phyloP scores from a whole-genome alignment of 73 alveolate genomes.

The Paramecium pentaurelia region DNA sequence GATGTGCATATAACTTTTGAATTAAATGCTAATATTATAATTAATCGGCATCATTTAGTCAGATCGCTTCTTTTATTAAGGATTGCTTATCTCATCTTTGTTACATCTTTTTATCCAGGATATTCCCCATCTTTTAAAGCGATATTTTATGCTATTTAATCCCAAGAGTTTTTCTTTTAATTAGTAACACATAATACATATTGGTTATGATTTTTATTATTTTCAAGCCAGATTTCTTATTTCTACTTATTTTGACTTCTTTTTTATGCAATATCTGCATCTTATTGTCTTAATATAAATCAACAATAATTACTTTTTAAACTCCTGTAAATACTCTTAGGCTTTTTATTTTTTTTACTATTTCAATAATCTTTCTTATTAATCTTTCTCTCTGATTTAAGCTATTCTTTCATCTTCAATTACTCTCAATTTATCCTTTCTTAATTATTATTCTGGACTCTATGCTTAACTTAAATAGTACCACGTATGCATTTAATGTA shows the following conservation, averaged over 20 bases:
- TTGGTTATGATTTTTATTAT: neutral
- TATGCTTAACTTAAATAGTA: neutral
- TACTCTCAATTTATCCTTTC: neutral
- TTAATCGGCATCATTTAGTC: constrained; percentile 7
- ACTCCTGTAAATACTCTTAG: neutral
- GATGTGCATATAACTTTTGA: neutral
- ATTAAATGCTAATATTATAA: neutral
- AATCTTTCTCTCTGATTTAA: neutral
- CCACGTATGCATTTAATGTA: neutral
- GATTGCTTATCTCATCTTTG: constrained; percentile 50
- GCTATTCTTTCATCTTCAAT: neutral
- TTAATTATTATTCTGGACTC: neutral
- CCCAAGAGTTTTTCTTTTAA: constrained; percentile 54
- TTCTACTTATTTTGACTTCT: neutral
- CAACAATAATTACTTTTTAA: neutral
- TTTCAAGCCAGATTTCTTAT: neutral
- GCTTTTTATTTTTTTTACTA: neutral
- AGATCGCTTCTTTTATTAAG: constrained; percentile 55
- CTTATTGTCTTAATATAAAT: neutral
- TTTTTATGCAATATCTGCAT: neutral
- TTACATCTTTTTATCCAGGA: constrained; percentile 58
- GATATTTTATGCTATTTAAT: constrained; percentile 32
- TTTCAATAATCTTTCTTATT: neutral
- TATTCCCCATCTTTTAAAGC: constrained; percentile 57
- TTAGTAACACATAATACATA: neutral